A percentile compares a stretch with the other conserved stretches of the same genome.
Evolutionary conservation across 805 yeast species (phyloP).

Genomic region (Teunomyces panamensis): DNA sequence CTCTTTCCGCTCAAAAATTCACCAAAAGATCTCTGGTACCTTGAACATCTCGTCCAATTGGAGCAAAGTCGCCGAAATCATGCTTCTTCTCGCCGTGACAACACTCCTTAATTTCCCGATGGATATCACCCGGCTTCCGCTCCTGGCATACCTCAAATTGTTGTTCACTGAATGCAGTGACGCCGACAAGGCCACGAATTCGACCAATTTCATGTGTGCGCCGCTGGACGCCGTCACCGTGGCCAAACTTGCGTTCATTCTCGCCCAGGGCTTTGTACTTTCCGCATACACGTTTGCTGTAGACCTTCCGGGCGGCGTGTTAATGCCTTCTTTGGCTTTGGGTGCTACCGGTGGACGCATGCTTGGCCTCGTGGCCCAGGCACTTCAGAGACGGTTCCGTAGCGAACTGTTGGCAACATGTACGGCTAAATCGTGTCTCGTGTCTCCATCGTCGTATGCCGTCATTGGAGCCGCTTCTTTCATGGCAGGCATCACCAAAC

Average conservation of each 20-base stretch:
- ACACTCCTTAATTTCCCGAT: constrained; percentile 56
- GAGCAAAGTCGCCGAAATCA: constrained; percentile 47
- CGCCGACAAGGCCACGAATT: constrained; percentile 12
- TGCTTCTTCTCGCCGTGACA: constrained; percentile 48
- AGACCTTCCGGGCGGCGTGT: constrained; percentile 63
- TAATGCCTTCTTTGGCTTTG: constrained; percentile 60
- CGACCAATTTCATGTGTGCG: constrained; percentile 36
- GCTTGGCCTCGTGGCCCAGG: constrained; percentile 51
- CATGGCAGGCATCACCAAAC: constrained; percentile 74
- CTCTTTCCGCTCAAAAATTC: constrained; percentile 31
- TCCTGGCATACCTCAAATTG: constrained; percentile 54
- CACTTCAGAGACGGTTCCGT: constrained; percentile 40
- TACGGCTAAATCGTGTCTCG: constrained; percentile 50
- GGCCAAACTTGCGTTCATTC: constrained; percentile 34
- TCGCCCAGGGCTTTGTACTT: constrained; percentile 53
- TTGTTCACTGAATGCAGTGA: constrained; percentile 67
- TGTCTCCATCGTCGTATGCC: constrained; percentile 85
- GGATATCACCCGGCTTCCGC: constrained; percentile 50
- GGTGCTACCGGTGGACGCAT: constrained; percentile 62
- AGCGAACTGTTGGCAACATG: constrained; percentile 36
- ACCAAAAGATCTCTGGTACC: constrained; percentile 18
- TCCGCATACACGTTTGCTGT: constrained; percentile 69
- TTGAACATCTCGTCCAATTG: constrained; percentile 13
- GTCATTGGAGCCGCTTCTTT: constrained; percentile 86
- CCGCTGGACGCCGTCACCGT: constrained; percentile 22